phyloP scores from a whole-genome alignment of 805 yeast genomes.

The Metschnikowia santaceciliae region DNA sequence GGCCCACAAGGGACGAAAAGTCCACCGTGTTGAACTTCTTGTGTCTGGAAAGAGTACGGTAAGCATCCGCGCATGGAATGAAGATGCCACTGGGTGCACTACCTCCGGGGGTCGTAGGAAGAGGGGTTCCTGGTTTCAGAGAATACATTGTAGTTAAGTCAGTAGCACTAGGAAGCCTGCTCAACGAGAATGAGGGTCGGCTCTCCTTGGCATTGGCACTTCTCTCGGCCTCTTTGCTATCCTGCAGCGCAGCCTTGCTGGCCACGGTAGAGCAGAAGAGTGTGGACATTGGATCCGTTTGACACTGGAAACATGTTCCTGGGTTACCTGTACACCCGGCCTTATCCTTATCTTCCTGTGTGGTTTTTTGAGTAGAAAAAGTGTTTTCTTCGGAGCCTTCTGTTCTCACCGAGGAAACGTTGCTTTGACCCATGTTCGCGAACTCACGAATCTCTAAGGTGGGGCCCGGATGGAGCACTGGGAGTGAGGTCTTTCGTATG shows the following conservation, averaged over 20 bases:
- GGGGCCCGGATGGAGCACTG: constrained; percentile 64
- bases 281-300: constrained; percentile 81
- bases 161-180: constrained; percentile 1
- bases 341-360: constrained; percentile 14
- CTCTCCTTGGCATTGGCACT: constrained; percentile 4
- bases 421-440: constrained; percentile 37
- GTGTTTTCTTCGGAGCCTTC: background rate
- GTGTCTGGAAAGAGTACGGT: constrained; percentile 79
- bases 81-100: constrained; percentile 42
- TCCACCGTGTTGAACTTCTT: constrained; percentile 71
- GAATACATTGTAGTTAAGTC: background rate
- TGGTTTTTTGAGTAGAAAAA: background rate
- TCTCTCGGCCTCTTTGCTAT: constrained; percentile 1
- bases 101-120: constrained; percentile 16
- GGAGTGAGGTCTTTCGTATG: constrained; percentile 35
- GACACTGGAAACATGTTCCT: constrained; percentile 82
- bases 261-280: constrained; percentile 86
- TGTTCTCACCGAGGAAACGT: constrained; percentile 30
- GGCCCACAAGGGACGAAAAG: constrained; percentile 67
- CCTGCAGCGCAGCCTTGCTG: constrained; percentile 35
- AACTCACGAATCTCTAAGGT: constrained; percentile 48
- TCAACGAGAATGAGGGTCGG: background rate
- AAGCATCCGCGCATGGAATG: constrained; percentile 88
- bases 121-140: constrained; percentile 18
- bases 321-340: constrained; percentile 80